phyloP scores from a whole-genome alignment of 1,139 yeast species.

The Suhomyces bolitotheri region DNA sequence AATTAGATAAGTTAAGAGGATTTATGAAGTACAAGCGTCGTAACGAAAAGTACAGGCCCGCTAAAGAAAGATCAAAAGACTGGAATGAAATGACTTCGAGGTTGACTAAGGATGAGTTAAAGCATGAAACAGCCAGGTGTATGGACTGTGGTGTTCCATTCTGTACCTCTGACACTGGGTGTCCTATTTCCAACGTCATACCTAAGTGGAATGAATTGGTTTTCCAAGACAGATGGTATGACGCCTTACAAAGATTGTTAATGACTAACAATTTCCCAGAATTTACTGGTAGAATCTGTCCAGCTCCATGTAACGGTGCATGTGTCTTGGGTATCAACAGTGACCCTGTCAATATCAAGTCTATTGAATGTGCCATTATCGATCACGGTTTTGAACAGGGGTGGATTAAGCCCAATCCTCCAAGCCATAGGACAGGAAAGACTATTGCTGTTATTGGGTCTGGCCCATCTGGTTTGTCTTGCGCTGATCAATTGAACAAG shows the following conservation, averaged over 20 bases:
- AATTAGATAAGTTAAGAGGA: conserved; percentile 82
- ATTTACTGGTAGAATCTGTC: conserved; percentile 97
- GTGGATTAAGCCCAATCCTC: conserved; percentile 89
- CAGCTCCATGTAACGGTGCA: conserved; percentile 99
- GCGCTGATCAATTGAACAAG: conserved; percentile 94
- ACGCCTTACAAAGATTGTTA: conserved; percentile 85
- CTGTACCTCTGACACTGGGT: conserved; percentile 97
- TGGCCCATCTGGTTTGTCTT: conserved; percentile 95
- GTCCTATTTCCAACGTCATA: conserved; percentile 95
- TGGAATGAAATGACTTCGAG: conserved; percentile 91
- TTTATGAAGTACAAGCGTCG: conserved; percentile 93
- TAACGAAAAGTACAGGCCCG: conserved; percentile 80
- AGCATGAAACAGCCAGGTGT: conserved; percentile 95
- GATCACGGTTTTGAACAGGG: conserved; percentile 97
- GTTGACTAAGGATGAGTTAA: conserved; percentile 80
- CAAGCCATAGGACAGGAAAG: conserved; percentile 78
- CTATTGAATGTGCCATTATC: conserved; percentile 93
- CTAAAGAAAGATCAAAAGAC: conserved; percentile 76
- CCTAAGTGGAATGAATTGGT: conserved; percentile 98
- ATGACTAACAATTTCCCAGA: conserved; percentile 99
- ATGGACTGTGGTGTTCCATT: conserved; percentile 99
- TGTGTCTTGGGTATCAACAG: conserved; percentile 93
- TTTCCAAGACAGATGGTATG: conserved; percentile 92
- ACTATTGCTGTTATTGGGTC: conserved; percentile 88
- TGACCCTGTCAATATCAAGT: conserved; percentile 95